A percentile compares a stretch with the other conserved stretches of the same genome.
These are phyloP conservation scores for Thinopyrum elongatum DNA, from an alignment of 176 grass and related monocot genomes.

Conservation along the genomic window DNA sequence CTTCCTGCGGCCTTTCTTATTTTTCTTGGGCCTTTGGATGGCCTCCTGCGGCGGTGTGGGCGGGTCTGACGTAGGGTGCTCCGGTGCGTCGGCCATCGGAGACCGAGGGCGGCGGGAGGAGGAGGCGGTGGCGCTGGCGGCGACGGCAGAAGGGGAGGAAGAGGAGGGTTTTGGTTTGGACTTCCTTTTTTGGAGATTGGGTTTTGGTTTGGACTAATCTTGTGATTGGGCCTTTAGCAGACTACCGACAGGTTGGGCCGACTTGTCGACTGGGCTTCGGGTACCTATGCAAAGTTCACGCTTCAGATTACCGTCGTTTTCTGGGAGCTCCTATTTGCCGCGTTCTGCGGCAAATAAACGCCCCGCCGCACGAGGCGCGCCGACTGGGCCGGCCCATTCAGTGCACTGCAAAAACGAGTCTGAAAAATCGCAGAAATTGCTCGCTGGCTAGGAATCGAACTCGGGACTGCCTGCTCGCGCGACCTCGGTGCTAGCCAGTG, in stretches of 20 bases:
- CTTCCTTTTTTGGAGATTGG: neutral
- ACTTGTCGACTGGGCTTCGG: neutral
- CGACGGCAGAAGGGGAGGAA: neutral
- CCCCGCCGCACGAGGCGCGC: too few species aligned
- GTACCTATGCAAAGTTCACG: too few species aligned
- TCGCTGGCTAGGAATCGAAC: too few species aligned
- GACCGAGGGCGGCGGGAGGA: neutral
- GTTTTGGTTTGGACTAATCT: neutral
- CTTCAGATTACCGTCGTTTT: too few species aligned
- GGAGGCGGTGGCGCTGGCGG: neutral
- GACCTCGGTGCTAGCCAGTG: too few species aligned
- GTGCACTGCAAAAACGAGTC: too few species aligned
- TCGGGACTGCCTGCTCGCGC: too few species aligned
- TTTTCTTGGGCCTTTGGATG: neutral
- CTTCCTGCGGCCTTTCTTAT: slow-evolving; percentile 16
- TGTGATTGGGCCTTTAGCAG: neutral
- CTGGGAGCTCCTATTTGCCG: too few species aligned
- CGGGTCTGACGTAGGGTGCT: neutral
- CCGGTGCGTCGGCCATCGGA: slow-evolving; percentile 33
- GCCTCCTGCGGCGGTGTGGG: slow-evolving; percentile 21
- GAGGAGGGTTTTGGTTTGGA: neutral
- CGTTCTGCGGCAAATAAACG: too few species aligned
- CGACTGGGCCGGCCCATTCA: too few species aligned
- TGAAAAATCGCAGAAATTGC: too few species aligned
- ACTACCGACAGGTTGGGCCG: neutral